phyloP scores from a whole-genome alignment of 768 basidiomycete genomes.

The Rhizopogon vulgaris region DNA sequence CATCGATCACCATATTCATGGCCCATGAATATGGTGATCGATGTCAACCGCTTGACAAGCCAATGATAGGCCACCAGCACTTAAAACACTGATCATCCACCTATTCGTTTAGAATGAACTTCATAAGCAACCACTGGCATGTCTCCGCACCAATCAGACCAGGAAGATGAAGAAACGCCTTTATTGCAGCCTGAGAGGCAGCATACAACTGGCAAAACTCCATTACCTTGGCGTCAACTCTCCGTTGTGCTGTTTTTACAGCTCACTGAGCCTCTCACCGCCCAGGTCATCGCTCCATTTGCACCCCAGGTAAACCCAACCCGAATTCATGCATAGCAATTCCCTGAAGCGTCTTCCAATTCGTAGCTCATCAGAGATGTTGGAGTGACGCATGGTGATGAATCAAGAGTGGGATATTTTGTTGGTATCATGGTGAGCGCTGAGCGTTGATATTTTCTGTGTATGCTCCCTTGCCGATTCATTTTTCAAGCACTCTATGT shows the following conservation, averaged over 20 bases:
- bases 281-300: conserved; percentile 50
- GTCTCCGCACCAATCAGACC: conserved; percentile 17
- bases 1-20: too few species aligned
- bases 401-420: conserved; percentile 40
- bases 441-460: not conserved
- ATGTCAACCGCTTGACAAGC: too few species aligned
- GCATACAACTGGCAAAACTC: conserved; percentile 20
- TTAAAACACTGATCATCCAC: too few species aligned
- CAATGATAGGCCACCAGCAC: too few species aligned
- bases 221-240: conserved; percentile 44
- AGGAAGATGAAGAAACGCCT: conserved; percentile 33
- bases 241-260: conserved; percentile 40
- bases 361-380: conserved; percentile 32
- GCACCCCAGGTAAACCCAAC: conserved; percentile 45
- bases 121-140: not conserved
- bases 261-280: conserved; percentile 43
- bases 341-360: not conserved
- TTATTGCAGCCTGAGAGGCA: conserved; percentile 19
- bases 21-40: too few species aligned
- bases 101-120: not conserved
- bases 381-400: conserved; percentile 37
- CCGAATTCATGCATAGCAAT: not conserved
- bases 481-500: conserved; percentile 42
- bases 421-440: conserved; percentile 40
- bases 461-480: not conserved